Evolutionary conservation across 441 rosid species (phyloP), one percentile per base, ranked within the genome.

Genomic region (Croton laevigatus): DNA sequence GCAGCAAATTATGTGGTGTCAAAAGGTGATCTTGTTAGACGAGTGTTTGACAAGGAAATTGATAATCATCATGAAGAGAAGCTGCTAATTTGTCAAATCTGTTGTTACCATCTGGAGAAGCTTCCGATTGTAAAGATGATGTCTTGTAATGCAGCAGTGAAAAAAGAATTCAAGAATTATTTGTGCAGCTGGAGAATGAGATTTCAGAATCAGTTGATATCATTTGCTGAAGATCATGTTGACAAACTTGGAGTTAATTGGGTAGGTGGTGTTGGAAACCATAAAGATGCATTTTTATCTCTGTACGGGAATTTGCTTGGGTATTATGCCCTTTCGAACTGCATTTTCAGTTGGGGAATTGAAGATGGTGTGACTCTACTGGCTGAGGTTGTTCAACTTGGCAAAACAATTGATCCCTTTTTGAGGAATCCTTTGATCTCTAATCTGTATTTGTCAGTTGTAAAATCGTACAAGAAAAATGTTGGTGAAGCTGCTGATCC

Each of bases 51-150:
- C 89, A 93, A 88, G 84, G 99, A 95, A 77, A 87, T 89, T 2
- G 97, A 95, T 78, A 95, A 95, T 71, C 97, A 91, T 72, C 97
- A 93, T 6, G 97, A 95, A 81, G 99, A 95, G 81, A 95, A 91
- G 86, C 88, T 93, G 62, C 73, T 93, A 73, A 86, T 93, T 80
- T 75, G 88, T 78, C 99, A 91, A 81, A 78, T 87, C 12, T 93
- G 97, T 74, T 95, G 98, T 69, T 76, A 72, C 73, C 89, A 93
- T 77, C 67, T 91, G 83, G 91, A 89, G 82, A 90, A 79, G 65
- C 84, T 86, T 79, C 80, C 82, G 4, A 48, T 78, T 40, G 59
- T 78, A 22, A 77, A 74, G 48, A 73, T 74, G 5, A 73, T 75
- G 80, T 65, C 27, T 1, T 74, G 61, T 54, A 66, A 76, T 48